phyloP scores from a whole-genome alignment of 2,329 filamentous ascomycete genomes.

The Erysiphe pulchra region DNA sequence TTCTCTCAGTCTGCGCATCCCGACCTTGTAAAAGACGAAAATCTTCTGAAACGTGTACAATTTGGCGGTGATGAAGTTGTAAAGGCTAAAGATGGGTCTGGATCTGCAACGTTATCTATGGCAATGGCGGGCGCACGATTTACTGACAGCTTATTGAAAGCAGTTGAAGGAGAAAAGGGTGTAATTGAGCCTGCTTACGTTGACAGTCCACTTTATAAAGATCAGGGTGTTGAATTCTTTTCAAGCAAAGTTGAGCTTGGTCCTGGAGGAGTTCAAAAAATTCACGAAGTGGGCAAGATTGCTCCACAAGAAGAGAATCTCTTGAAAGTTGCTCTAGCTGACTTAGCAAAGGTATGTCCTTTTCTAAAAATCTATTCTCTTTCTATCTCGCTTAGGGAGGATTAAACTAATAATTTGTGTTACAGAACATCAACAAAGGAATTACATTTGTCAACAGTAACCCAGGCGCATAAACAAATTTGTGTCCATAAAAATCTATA shows the following conservation, averaged over 20 bases:
- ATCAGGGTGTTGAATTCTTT: conserved; percentile 95
- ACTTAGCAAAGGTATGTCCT: conserved; percentile 38
- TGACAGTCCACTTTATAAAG: conserved; percentile 93
- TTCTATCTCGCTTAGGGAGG: not conserved
- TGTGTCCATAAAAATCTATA: too few species aligned
- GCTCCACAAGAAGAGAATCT: conserved; percentile 73
- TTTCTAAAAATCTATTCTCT: not conserved
- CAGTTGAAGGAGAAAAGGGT: conserved; percentile 77
- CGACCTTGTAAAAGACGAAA: conserved; percentile 51
- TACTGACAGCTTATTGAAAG: conserved; percentile 83
- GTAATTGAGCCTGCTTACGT: conserved; percentile 92
- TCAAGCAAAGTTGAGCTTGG: conserved; percentile 86
- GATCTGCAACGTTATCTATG: conserved; percentile 95
- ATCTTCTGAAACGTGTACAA: conserved; percentile 70
- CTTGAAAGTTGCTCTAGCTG: conserved; percentile 57
- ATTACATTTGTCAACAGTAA: conserved; percentile 31
- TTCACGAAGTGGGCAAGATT: conserved; percentile 64
- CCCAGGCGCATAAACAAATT: conserved; percentile 28
- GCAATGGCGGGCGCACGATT: conserved; percentile 71
- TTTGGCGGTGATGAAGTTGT: conserved; percentile 98
- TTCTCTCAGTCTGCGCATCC: conserved; percentile 83
- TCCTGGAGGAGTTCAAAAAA: conserved; percentile 86
- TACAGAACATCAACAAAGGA: conserved; percentile 81
- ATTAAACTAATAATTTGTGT: conserved; percentile 7
- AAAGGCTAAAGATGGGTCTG: conserved; percentile 94